Evolutionary conservation across 2,329 filamentous ascomycete genomes (phyloP).

Genomic region (Pyricularia sp.): DNA sequence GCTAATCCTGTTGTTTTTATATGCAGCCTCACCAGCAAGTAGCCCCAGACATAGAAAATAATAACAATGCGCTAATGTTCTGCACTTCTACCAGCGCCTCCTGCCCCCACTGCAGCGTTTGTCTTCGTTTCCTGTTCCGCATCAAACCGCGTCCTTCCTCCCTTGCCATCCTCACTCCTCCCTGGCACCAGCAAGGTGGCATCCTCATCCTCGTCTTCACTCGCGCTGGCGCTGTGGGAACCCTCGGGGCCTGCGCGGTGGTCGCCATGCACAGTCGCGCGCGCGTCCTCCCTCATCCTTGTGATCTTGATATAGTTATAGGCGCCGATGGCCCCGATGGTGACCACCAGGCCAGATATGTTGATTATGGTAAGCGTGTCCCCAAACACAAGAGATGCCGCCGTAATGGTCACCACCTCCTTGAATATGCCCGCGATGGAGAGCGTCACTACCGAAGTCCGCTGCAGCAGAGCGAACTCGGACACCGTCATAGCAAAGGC

Average conservation of each 20-base stretch:
- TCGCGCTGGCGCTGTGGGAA: conserved; percentile 11
- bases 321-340: conserved; percentile 72
- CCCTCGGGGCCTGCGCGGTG: conserved; percentile 1
- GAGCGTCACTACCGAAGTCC: conserved; percentile 90
- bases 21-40: neutral
- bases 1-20: neutral
- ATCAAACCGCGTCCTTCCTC: neutral
- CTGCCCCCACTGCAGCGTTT: neutral
- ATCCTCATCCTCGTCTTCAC: conserved; percentile 34
- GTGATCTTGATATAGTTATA: conserved; percentile 95
- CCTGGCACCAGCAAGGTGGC: conserved; percentile 28
- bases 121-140: neutral
- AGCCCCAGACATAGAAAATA: neutral
- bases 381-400: conserved; percentile 79
- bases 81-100: neutral
- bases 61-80: neutral
- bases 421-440: conserved; percentile 98
- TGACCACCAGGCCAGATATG: conserved; percentile 76
- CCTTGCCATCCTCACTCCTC: neutral
- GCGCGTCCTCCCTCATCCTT: conserved; percentile 76
- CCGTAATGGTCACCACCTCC: conserved; percentile 91
- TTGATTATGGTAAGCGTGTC: conserved; percentile 85
- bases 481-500: conserved; percentile 93
- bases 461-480: conserved; percentile 90
- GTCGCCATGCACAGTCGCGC: conserved; percentile 11